Conservation (phyloP, 1,284 basidiomycete genomes). For the Chalciporus sp. region DNA sequence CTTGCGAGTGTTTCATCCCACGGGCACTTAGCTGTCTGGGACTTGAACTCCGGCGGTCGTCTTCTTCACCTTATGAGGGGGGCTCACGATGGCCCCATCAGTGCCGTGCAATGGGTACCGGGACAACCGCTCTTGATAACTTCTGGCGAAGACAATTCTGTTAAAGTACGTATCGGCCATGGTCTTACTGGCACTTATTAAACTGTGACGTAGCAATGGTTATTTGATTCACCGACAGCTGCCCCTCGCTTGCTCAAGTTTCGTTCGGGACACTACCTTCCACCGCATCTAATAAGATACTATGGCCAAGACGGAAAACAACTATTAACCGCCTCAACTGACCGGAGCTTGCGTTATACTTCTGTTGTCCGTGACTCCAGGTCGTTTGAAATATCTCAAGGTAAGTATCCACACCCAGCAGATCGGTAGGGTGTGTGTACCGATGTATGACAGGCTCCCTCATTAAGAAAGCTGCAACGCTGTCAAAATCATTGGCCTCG, state of each 20-base stretch:
- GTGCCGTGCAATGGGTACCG: slow-evolving; percentile 85
- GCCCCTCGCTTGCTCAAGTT: slow-evolving; percentile 89
- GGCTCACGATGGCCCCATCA: slow-evolving; percentile 85
- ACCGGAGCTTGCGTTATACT: slow-evolving; percentile 87
- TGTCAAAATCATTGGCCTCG: slow-evolving; percentile 79
- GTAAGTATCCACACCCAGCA: slow-evolving; percentile 38
- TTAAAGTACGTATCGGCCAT: slow-evolving; percentile 62
- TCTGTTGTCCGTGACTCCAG: slow-evolving; percentile 93
- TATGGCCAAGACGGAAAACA: slow-evolving; percentile 98
- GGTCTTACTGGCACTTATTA: slow-evolving; percentile 1
- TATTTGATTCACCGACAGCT: slow-evolving; percentile 89
- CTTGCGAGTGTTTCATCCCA: slow-evolving; percentile 85
- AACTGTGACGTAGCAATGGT: slow-evolving; percentile 80
- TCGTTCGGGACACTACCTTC: slow-evolving; percentile 89
- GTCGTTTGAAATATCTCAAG: slow-evolving; percentile 94
- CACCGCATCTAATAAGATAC: slow-evolving; percentile 91
- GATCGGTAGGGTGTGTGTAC: background rate
- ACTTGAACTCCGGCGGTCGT: slow-evolving; percentile 80
- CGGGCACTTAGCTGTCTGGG: slow-evolving; percentile 90
- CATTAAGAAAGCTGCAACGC: slow-evolving; percentile 80
- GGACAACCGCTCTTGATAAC: slow-evolving; percentile 89
- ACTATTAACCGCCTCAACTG: slow-evolving; percentile 84
- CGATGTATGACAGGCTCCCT: slow-evolving; percentile 61
- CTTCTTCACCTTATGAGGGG: slow-evolving; percentile 83
- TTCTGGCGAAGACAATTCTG: slow-evolving; percentile 89